phyloP scores from a whole-genome alignment of 257 asterid species.

The Scutellaria baicalensis region DNA sequence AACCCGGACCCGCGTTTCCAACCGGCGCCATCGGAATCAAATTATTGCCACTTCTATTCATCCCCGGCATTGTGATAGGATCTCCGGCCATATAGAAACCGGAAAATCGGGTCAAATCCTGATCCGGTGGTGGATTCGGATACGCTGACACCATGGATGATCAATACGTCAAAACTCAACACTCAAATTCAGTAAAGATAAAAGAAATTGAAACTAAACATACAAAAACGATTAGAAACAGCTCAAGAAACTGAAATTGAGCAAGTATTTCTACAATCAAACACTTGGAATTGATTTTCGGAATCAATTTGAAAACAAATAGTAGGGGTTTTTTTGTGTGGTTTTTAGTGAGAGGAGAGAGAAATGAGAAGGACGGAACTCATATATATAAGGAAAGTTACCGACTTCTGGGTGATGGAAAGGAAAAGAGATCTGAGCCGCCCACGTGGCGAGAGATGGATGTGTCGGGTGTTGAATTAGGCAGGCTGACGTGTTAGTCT shows the following conservation, averaged over 20 bases:
- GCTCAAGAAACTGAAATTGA: neutral
- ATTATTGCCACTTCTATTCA: neutral
- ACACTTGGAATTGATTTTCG: neutral
- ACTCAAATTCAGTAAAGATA: neutral
- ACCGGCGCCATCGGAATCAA: constrained; percentile 15
- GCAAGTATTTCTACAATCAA: neutral
- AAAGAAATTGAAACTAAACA: neutral
- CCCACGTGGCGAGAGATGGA: constrained; percentile 34
- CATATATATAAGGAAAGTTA: neutral
- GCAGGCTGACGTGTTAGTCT: constrained; percentile 11
- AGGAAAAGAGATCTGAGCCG: constrained; percentile 25
- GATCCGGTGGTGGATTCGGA: constrained; percentile 49
- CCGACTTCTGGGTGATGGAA: constrained; percentile 24
- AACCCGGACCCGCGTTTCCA: constrained; percentile 22
- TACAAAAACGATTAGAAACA: neutral
- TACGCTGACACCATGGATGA: constrained; percentile 69
- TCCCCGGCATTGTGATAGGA: constrained; percentile 16
- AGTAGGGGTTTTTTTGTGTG: constrained; percentile 2
- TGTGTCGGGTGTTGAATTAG: constrained; percentile 10
- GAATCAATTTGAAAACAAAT: neutral
- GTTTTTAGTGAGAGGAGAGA: neutral
- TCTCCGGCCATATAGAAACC: constrained; percentile 28
- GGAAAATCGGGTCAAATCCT: constrained; percentile 28
- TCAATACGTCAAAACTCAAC: constrained; percentile 6
- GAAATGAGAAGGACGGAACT: neutral